Evolutionary conservation across 2,329 filamentous ascomycete species (phyloP), one percentile per base, ranked within the genome.

Genomic region (Fusarium devonianum): DNA sequence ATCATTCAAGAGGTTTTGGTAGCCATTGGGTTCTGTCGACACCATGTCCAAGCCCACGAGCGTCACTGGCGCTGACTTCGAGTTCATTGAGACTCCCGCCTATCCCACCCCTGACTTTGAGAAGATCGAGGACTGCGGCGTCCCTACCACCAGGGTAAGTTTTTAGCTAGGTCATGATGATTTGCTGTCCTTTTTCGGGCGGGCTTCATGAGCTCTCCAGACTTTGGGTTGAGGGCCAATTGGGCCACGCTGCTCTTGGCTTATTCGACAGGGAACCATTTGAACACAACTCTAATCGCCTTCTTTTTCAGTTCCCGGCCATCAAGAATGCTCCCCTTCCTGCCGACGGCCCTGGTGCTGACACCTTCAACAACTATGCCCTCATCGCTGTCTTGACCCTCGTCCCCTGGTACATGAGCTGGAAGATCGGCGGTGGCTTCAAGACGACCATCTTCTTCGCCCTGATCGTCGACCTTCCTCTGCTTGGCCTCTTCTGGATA

Each of bases 291-390:
- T 41, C 37, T 49, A 29, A 46, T 10, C 28, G 9, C 9, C 2
- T 17, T 14, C 17, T 5, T 34, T 19, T 40, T 10, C 41, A 71
- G 70, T 69, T 56, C 49, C 62, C 53, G 68, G 95, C 91, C 54
- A 97, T 97, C 77, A 90, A 95, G 71, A 97, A 97, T 84, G 90
- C 87, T 37, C 92, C 94, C 60, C 85, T 97, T 32, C 94, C 94
- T 26, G 93, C 92, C 60, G 94, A 99, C 72, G 90, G 85, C 39
- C 78, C 91, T 40, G 89, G 92, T 60, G 86, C 83, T 73, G 91
- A 96, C 63, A 86, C 79, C 74, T 99, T 97, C 85, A 92, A 88
- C 76, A 96, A 94, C 77, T 76, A 80, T 64, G 75, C 88, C 65
- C 86, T 97, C 62, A 79, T 90, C 72, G 80, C 82, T 63, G 72